Evolutionary conservation across 2,329 filamentous ascomycete species (phyloP), one percentile per base, ranked within the genome.

Genomic region (Stachybotrys chartarum): DNA sequence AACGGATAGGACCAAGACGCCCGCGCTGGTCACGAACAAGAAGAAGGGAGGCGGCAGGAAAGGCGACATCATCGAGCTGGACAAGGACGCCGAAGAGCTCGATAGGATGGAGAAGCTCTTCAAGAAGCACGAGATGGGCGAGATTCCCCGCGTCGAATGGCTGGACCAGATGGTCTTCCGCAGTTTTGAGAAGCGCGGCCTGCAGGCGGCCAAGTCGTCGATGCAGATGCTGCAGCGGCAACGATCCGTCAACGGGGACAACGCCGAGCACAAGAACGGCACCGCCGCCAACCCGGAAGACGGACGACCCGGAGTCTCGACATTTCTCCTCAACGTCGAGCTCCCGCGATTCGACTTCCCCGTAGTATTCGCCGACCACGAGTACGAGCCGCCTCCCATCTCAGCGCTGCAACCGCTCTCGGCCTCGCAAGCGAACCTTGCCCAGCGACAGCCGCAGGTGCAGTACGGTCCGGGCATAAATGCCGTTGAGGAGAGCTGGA

Each of bases 51-150:
- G 78, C 31, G 72, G 75, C 3, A 78, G 73, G 55, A 80, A 77
- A 46, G 76, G 75, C 6, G 74, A 75, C 1, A 72, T 78, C 1
- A 74, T 78, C 2, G 69, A 75, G 0, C 74, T 83, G n/a, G 84
- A 88, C 56, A 87, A 87, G 62, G 85, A 95, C 57, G 75, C 75
- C n/a, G 85, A 90, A 54, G 94, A 99, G 71, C 80, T 97, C 58
- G 91, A 97, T 64, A 81, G 94, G 17, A 81, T 99, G 62, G 92
- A 97, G 66, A 87, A 85, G 54, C 72, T 97, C 24, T 88, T 99
- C 68, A 99, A 99, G 73, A 96, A 96, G 72, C 94, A 97, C 67
- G 95, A 99, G 68, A 95, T 97, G 88, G 92, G 91, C 17, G 94
- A 99, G 68, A 93, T 99, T 30, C 86, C 90, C 1, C 84, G 91